phyloP scores from a whole-genome alignment of 2,329 filamentous ascomycete species.

The Botrytis byssoidea region DNA sequence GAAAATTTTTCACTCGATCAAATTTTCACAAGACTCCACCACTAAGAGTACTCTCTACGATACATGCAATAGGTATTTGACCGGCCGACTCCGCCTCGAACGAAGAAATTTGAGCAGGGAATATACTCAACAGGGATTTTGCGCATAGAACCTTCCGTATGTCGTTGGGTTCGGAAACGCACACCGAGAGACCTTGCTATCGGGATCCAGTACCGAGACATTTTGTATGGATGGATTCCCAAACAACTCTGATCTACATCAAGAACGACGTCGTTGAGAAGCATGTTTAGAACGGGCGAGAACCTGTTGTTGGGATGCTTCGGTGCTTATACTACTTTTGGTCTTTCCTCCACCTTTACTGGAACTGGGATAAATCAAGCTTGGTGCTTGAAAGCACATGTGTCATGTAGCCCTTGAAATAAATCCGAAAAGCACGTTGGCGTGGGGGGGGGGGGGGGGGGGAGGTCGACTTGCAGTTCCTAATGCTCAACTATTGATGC shows the following conservation, averaged over 20 bases:
- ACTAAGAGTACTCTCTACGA: neutral
- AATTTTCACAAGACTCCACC: neutral
- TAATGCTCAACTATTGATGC: neutral
- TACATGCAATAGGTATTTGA: neutral
- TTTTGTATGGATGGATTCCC: neutral
- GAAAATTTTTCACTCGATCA: neutral
- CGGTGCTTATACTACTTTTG: neutral
- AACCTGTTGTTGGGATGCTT: neutral
- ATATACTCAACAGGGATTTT: neutral
- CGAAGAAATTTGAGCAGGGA: neutral
- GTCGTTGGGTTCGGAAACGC: neutral
- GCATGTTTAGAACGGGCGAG: conserved; percentile 1
- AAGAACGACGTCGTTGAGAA: conserved; percentile 10
- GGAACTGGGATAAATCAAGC: neutral
- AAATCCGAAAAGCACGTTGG: neutral
- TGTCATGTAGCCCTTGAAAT: neutral
- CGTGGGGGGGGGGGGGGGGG: too few species aligned
- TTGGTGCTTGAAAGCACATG: conserved; percentile 1
- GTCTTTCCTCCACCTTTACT: neutral
- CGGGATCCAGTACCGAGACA: conserved; percentile 8
- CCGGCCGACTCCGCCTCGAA: neutral
- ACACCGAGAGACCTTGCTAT: conserved; percentile 2
- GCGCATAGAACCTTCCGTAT: neutral
- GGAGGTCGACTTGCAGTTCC: neutral
- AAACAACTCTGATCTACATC: neutral